A percentile compares a stretch with the other conserved stretches of the same genome.
phyloP scores from a whole-genome alignment of 2,329 filamentous ascomycete species.

The Colletotrichum tofieldiae region DNA sequence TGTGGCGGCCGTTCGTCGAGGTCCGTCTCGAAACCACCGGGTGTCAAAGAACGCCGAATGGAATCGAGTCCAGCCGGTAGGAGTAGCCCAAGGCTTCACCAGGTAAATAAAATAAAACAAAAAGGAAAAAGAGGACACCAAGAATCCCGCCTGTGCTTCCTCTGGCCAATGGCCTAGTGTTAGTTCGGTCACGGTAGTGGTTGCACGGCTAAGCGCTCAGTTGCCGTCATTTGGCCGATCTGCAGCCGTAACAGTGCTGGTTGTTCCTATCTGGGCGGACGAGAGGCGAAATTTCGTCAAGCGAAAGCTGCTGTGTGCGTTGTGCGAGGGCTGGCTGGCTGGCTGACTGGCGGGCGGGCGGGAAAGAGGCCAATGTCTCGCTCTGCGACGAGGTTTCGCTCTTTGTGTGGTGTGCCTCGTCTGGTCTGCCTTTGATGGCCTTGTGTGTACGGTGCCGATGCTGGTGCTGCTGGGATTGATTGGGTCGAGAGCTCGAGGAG shows the following conservation, averaged over 20 bases:
- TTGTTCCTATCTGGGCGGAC: constrained; percentile 26
- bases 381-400: constrained; percentile 27
- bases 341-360: not conserved
- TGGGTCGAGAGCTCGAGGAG: constrained; percentile 22
- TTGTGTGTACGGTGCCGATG: constrained; percentile 21
- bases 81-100: not conserved
- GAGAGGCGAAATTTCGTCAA: not conserved
- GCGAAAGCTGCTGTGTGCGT: constrained; percentile 3
- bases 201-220: constrained; percentile 36
- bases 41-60: constrained; percentile 36
- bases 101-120: not conserved
- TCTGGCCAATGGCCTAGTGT: constrained; percentile 29
- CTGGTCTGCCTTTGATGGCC: constrained; percentile 26
- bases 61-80: constrained; percentile 14
- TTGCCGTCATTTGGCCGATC: constrained; percentile 33
- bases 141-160: constrained; percentile 16
- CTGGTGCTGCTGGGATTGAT: constrained; percentile 25
- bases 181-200: constrained; percentile 27
- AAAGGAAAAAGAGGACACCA: constrained; percentile 10
- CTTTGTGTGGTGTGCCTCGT: constrained; percentile 21
- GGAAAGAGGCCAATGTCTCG: constrained; percentile 21
- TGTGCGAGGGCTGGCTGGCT: not conserved
- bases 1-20: constrained; percentile 27
- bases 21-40: constrained; percentile 31
- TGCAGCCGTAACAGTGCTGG: constrained; percentile 28